These are phyloP conservation scores for Calonectria naviculata DNA, from an alignment of 2,329 filamentous ascomycete species.

Conservation along the genomic window DNA sequence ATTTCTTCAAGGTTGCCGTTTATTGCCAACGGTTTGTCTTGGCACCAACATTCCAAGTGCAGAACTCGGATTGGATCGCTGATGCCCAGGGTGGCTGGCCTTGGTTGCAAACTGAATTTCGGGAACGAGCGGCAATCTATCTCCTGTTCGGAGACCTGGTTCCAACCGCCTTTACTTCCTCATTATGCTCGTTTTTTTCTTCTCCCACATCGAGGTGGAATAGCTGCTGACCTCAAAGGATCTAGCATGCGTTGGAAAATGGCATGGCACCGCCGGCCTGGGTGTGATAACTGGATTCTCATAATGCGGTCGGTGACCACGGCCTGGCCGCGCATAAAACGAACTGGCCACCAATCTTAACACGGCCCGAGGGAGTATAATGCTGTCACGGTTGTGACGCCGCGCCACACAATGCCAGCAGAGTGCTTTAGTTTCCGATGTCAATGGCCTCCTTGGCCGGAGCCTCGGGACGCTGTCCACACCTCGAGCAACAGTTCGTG, in stretches of 20 bases:
- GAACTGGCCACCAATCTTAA: background rate
- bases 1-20: constrained; percentile 17
- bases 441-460: background rate
- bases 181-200: background rate
- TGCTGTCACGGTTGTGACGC: constrained; percentile 4
- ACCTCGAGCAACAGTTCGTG: background rate
- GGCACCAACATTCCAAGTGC: background rate
- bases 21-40: constrained; percentile 7
- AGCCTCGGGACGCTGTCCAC: constrained; percentile 17
- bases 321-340: background rate
- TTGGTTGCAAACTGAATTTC: background rate
- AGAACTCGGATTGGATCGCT: background rate
- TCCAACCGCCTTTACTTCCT: constrained; percentile 1
- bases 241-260: background rate
- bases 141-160: background rate
- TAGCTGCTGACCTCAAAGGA: constrained; percentile 3
- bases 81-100: background rate
- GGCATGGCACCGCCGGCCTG: background rate
- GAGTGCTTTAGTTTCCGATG: constrained; percentile 2
- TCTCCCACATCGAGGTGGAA: background rate
- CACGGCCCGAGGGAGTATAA: background rate
- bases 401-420: constrained; percentile 10
- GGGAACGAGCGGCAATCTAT: background rate
- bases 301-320: background rate
- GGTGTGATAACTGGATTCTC: background rate